These are phyloP conservation scores for Chrysosporium keratinophilum DNA, from an alignment of 2,329 filamentous ascomycete species.

Conservation along the genomic window DNA sequence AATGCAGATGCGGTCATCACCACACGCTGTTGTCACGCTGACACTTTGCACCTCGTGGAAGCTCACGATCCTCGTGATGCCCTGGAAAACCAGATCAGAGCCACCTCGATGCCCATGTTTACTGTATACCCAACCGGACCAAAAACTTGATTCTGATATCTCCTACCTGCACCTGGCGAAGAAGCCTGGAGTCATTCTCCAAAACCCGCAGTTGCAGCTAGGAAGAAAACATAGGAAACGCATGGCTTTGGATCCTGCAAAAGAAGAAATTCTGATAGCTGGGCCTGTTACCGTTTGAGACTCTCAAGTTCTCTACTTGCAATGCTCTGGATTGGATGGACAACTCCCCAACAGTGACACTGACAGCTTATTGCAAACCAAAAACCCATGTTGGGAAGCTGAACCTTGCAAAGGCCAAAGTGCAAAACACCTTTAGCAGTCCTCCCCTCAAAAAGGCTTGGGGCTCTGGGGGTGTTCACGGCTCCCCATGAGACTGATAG, in stretches of 20 bases:
- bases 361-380: neutral
- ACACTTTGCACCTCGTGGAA: neutral
- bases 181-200: too few species aligned
- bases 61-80: neutral
- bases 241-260: too few species aligned
- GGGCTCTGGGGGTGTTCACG: neutral
- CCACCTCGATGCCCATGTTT: neutral
- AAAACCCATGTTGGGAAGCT: neutral
- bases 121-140: neutral
- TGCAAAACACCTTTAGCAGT: neutral
- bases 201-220: too few species aligned
- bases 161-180: too few species aligned
- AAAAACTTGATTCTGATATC: too few species aligned
- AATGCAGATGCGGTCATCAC: neutral
- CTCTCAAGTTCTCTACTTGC: too few species aligned
- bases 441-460: neutral
- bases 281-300: too few species aligned
- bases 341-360: neutral
- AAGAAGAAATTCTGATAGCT: too few species aligned
- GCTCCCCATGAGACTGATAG: conserved; percentile 8
- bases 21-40: neutral
- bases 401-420: neutral
- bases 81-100: neutral
- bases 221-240: too few species aligned
- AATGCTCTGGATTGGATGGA: too few species aligned